Conservation (phyloP, 2,329 filamentous ascomycete genomes). For the Pseudogymnoascus destructans region DNA sequence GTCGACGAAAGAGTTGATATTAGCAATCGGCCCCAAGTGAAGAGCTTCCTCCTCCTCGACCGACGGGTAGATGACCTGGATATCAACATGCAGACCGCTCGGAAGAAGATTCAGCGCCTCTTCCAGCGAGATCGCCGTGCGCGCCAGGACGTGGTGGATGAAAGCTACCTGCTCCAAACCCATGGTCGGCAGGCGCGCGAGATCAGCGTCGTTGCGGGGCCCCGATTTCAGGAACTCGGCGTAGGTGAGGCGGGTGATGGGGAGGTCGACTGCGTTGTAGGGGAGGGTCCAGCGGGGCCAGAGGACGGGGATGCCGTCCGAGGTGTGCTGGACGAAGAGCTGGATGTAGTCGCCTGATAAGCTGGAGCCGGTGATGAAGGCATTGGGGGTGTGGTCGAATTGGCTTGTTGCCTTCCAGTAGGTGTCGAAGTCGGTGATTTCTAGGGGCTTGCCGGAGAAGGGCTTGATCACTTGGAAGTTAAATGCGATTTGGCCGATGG, state of each 20-base stretch:
- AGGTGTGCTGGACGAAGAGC: constrained; percentile 82
- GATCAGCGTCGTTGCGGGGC: constrained; percentile 26
- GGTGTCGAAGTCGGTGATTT: constrained; percentile 96
- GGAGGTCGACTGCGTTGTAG: constrained; percentile 65
- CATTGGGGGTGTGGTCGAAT: constrained; percentile 70
- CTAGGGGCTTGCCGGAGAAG: constrained; percentile 79
- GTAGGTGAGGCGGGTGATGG: constrained; percentile 65
- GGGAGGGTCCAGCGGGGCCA: constrained; percentile 75
- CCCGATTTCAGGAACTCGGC: constrained; percentile 48
- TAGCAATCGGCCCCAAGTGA: constrained; percentile 59
- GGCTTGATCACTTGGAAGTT: constrained; percentile 94
- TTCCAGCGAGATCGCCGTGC: constrained; percentile 64
- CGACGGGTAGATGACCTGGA: constrained; percentile 84
- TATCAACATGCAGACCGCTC: constrained; percentile 69
- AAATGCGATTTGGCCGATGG: constrained; percentile 89
- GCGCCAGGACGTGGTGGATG: constrained; percentile 59
- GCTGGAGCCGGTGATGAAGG: constrained; percentile 88
- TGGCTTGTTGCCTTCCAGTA: constrained; percentile 99
- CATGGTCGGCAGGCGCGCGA: constrained; percentile 33
- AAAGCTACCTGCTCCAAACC: constrained; percentile 44
- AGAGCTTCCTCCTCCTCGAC: constrained; percentile 56
- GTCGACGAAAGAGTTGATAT: constrained; percentile 81
- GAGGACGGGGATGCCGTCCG: constrained; percentile 73
- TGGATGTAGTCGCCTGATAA: constrained; percentile 90
- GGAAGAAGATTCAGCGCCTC: constrained; percentile 67